These are phyloP conservation scores for Alopecurus myosuroides DNA, from an alignment of 176 grass and related monocot genomes.

Conservation along the genomic window DNA sequence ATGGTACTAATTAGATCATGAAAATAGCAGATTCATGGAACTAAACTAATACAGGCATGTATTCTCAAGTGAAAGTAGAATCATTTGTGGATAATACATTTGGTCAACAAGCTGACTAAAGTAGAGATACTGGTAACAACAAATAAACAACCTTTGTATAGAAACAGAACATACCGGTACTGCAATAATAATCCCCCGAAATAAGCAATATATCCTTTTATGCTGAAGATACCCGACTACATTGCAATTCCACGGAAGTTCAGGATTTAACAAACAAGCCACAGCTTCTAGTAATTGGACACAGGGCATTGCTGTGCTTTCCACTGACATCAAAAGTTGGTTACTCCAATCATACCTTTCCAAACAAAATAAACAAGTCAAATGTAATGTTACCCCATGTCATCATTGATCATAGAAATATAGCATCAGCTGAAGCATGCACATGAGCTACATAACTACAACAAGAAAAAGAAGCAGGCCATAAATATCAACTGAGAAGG, in stretches of 20 bases:
- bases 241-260: conserved; percentile 67
- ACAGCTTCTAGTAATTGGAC: conserved; percentile 64
- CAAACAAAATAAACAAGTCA: conserved; percentile 32
- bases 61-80: not conserved
- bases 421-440: not conserved
- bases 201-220: conserved; percentile 69
- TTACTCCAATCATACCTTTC: conserved; percentile 55
- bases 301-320: conserved; percentile 43
- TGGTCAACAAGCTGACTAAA: not conserved
- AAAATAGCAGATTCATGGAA: not conserved
- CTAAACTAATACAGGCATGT: not conserved
- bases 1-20: not conserved
- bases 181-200: conserved; percentile 64
- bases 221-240: conserved; percentile 58
- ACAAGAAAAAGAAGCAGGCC: not conserved
- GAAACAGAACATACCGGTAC: conserved; percentile 52
- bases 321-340: conserved; percentile 57
- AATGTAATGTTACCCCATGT: not conserved
- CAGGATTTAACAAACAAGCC: conserved; percentile 76
- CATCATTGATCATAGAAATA: not conserved
- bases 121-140: not conserved
- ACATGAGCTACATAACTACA: not conserved
- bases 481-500: not conserved
- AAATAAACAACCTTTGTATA: conserved; percentile 15
- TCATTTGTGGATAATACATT: not conserved